Percentiles rank a stretch among this genome's conserved stretches.
Conservation (phyloP, 768 basidiomycete species). For the Collybia nuda region DNA sequence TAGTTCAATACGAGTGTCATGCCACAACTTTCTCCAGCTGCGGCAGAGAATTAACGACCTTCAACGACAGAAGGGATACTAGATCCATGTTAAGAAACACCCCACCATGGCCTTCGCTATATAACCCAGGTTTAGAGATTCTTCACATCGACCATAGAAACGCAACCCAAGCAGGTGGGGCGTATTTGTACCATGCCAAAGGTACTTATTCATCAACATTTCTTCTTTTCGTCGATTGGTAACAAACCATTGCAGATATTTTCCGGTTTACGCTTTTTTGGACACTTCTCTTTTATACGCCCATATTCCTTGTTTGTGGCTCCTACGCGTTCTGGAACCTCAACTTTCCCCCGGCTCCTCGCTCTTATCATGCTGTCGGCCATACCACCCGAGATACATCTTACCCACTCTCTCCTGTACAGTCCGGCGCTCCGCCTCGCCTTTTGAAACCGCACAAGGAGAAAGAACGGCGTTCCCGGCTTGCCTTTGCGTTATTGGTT, state of each 20-base stretch:
- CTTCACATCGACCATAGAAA: slow-evolving; percentile 38
- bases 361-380: background rate
- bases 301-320: slow-evolving; percentile 47
- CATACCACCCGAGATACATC: too few relatives aligned
- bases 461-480: slow-evolving; percentile 43
- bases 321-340: slow-evolving; percentile 52
- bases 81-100: background rate
- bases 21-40: background rate
- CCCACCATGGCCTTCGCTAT: slow-evolving; percentile 49
- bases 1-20: background rate
- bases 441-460: slow-evolving; percentile 12
- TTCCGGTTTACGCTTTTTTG: slow-evolving; percentile 58
- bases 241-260: slow-evolving; percentile 31
- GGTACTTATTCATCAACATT: slow-evolving; percentile 21
- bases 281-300: slow-evolving; percentile 51
- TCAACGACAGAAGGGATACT: background rate
- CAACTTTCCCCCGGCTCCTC: slow-evolving; percentile 40
- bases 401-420: too few relatives aligned
- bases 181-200: slow-evolving; percentile 37
- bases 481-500: slow-evolving; percentile 47
- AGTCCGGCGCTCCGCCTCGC: too few relatives aligned
- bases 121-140: slow-evolving; percentile 49
- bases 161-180: slow-evolving; percentile 29
- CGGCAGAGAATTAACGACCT: background rate
- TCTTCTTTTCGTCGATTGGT: background rate